Evolutionary conservation across 306 rosid genomes (phyloP).

Genomic region (Hippophae gyantsensis): DNA sequence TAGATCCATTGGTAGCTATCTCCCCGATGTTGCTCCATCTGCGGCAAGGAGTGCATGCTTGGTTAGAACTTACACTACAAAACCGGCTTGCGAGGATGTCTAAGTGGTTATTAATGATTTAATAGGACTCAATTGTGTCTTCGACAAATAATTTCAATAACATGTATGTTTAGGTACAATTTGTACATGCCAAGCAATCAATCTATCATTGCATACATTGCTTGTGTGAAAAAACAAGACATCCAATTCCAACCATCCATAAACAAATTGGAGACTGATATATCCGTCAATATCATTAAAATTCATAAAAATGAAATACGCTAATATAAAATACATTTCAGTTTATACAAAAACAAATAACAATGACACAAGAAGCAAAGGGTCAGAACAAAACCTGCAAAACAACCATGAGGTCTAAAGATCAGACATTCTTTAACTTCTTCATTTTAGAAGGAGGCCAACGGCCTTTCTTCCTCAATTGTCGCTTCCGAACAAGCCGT

Average conservation of each 20-base stretch:
- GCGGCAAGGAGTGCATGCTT: no score
- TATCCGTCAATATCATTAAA: conserved; percentile 5
- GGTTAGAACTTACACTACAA: no score
- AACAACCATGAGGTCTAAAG: conserved; percentile 10
- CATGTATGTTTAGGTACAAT: no score
- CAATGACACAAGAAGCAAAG: conserved; percentile 14
- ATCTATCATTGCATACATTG: neutral
- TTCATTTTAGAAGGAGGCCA: conserved; percentile 99
- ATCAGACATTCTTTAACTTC: conserved; percentile 73
- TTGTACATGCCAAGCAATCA: neutral
- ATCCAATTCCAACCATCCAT: conserved; percentile 1
- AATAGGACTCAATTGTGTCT: no score
- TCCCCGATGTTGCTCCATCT: no score
- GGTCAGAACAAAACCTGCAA: conserved; percentile 36
- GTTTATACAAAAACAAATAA: conserved; percentile 3
- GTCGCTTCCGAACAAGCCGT: conserved; percentile 66
- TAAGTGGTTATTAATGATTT: no score
- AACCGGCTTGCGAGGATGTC: no score
- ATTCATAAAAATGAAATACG: conserved; percentile 18
- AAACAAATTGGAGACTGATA: conserved; percentile 2
- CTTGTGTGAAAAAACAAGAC: neutral
- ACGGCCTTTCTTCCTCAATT: conserved; percentile 79
- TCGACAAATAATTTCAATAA: no score
- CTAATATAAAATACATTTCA: conserved; percentile 1
- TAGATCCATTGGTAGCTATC: no score